Base-by-base conservation (phyloP, 2,329 filamentous ascomycete genomes). In the Apiospora kogelbergensis region DNA sequence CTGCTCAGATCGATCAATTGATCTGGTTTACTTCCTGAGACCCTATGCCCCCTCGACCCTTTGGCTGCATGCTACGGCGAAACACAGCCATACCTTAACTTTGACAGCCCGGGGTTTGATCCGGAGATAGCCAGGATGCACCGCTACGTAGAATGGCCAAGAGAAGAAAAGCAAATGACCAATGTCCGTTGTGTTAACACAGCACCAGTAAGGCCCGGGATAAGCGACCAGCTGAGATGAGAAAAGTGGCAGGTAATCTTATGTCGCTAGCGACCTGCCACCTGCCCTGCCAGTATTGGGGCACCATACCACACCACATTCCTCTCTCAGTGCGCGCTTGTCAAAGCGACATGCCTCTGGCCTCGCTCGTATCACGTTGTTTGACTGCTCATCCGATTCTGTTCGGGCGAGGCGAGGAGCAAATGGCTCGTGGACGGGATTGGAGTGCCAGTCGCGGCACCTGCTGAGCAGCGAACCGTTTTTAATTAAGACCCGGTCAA, bases 401-500 rank as follows among this genome's bases (percentile, higher is more conserved):
- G 46, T 9, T 30, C 17, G 10, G 26, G 24, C 20, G 13, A 53
- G 9, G 24, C 24, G 24, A 30, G 40, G 11, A 15, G 13, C 7
- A 30, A 17, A 6, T 11, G 22, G 46, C 46, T 20, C 3, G 26
- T 57, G 26, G 26, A 33, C 48, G 48, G 48, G 48, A 57, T 57
- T 57, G 30, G 48, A 46, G 46, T 26, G 11, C 11, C 26, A 33
- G 48, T 57, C 15, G 33, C 48, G 48, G 48, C 48, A 57, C 33
- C 48, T 57, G 48, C 26, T 33, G 40, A 42, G 42, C 30, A 37
- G 9, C 53, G 53, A 60, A 60, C 53, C 53, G 53, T 60, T 60
- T 60, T 60, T 60, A 60, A 60, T 60, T 60, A 60, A 60, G 53
- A 60, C 53, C 53, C 53, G 53, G 53, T 60, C 53, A 60, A 60